Conservation (phyloP, 139 green algal genomes). For the Spirogloea muscicola region DNA sequence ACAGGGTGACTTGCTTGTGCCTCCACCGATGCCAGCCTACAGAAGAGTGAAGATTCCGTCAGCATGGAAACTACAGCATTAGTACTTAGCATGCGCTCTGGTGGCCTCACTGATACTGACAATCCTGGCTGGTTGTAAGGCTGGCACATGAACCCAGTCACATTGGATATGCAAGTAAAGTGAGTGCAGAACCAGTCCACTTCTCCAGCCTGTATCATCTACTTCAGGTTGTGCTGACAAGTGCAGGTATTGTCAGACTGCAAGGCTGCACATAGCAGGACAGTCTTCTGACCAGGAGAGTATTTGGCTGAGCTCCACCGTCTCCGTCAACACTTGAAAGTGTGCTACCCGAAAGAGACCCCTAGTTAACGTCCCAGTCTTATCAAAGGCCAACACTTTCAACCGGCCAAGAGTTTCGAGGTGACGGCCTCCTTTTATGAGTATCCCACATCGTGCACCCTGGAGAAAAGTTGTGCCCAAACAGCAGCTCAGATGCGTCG, state of each 20-base stretch:
- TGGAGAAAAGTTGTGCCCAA: too few species aligned
- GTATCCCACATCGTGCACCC: constrained; percentile 59
- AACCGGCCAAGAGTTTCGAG: constrained; percentile 67
- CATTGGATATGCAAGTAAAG: not conserved
- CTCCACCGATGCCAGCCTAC: constrained; percentile 49
- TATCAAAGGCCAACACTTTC: constrained; percentile 65
- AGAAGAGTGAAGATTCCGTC: not conserved
- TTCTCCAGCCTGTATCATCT: not conserved
- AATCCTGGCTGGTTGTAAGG: too few species aligned
- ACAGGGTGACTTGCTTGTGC: constrained; percentile 55
- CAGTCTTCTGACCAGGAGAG: constrained; percentile 19
- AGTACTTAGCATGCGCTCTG: too few species aligned
- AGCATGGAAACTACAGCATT: not conserved
- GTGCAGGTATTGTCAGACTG: not conserved
- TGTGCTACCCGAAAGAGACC: constrained; percentile 56
- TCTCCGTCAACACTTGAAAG: not conserved
- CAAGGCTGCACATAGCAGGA: not conserved
- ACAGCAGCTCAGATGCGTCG: too few species aligned
- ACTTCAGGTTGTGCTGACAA: not conserved
- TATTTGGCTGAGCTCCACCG: not conserved
- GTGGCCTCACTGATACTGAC: too few species aligned
- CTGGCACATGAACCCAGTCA: too few species aligned
- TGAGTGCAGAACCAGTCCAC: not conserved
- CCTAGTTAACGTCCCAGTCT: constrained; percentile 76
- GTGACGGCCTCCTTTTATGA: constrained; percentile 70